Evolutionary conservation across 169 alveolate species (phyloP), one percentile per base, ranked within the genome.

Genomic region (Plasmodium chabaudi): DNA sequence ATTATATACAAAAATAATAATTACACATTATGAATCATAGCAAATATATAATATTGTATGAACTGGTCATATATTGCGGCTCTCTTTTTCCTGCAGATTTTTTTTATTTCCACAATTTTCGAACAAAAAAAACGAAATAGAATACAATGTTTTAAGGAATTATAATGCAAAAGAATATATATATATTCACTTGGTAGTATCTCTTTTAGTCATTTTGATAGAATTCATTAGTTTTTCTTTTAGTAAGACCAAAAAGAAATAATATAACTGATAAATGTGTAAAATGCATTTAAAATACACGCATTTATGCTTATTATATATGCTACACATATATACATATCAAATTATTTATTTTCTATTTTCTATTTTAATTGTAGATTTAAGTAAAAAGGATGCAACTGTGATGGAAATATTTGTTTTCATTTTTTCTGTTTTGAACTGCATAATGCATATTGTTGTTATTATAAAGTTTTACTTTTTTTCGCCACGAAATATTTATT

Each of bases 361-460:
- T 44, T 15, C 5, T 17, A 12, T 69, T n/a, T 23, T 17, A 34
- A 1, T 67, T 46, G 10, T 56, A 79, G 89, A 79, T 46, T 9
- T 79, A 56, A 67, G 53, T 27, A 79, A 55, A 56, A 79, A 79
- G 51, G 82, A 79, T 15, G 25, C 72, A 13, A 27, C 89, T 19
- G 39, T 21, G 51, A 67, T 67, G 82, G 89, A 67, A 42, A 42
- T 67, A 47, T 67, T 55, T 65, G 89, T 79, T n/a, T 70, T 79
- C 27, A 64, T 42, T 9, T 60, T 64, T 71, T 79, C 89, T 25
- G 17, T 79, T 79, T 79, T 79, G 82, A 79, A 79, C 56, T 79
- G 89, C 53, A 34, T 79, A 59, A 79, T 79, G 89, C 89, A 79
- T 71, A 71, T 79, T 55, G 63, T 79, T 67, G 82, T 79, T 15